Base-by-base conservation (phyloP, 345 rosid species). In the Salix koriyanagi region DNA sequence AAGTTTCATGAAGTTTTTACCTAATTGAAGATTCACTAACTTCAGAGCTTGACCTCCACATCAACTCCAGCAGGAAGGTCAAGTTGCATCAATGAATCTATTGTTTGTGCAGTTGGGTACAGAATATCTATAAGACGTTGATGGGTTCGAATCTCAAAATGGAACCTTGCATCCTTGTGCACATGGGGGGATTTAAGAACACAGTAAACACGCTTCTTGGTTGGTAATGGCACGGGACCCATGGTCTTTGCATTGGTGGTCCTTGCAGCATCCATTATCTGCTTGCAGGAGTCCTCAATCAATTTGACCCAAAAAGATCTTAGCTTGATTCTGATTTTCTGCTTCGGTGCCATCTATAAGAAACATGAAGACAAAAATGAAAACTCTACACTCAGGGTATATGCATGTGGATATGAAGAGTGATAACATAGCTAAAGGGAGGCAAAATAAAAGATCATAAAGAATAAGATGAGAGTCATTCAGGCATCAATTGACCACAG, bases 161-260 rank as follows among this genome's bases (percentile, higher is more conserved):
- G 98, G 76, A 93, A 93, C 87, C 99, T 87, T 37, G 99, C 99
- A 75, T 96, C 99, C 86, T 96, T 93, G 89, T 93, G 94, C 65
- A 96, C 99, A n/a, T 96, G 98, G 21, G 98, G 98, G 65, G 99
- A 96, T 86, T 92, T 93, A 65, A 96, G 98, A 75, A 96, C 96
- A 89, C 99, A 96, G 79, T 90, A 93, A 79, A 93, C 39, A 52
- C 94, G 85, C 82, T 82, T 96, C 92, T 93, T 96, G 65, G 99
- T 96, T 0, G 97, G 99, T 77, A 93, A 84, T 0, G 98, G 99
- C 78, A 96, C 98, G 41, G 97, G 96, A 28, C 98, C 98, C 95
- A 91, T 91, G 50, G 98, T 93, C 86, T 92, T 93, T 1, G 98
- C 99, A 65, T 96, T 91, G 23, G 97, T 93, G 58, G 79, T 91